Conservation (phyloP, 257 asterid species). For the Petunia axillaris region DNA sequence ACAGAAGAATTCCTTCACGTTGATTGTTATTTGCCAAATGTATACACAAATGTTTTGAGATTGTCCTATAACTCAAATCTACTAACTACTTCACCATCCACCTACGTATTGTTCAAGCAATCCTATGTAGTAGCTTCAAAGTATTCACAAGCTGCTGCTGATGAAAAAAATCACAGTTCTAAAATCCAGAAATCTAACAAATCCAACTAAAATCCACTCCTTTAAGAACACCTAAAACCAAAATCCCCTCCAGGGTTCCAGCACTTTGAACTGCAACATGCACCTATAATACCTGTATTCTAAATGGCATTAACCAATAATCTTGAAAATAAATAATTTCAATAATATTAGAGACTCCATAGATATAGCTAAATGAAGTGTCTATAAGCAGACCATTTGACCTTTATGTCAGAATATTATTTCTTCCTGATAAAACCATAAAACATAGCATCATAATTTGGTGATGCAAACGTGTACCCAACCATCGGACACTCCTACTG, state of each 20-base stretch:
- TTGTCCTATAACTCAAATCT: constrained; percentile 30
- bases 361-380: neutral
- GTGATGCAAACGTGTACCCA: neutral
- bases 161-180: constrained; percentile 30
- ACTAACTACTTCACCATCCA: constrained; percentile 8
- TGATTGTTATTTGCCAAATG: constrained; percentile 28
- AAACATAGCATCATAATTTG: neutral
- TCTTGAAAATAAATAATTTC: neutral
- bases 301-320: neutral
- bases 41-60: constrained; percentile 4
- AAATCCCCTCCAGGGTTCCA: constrained; percentile 38
- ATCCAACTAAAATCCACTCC: constrained; percentile 37
- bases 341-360: neutral
- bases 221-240: constrained; percentile 38
- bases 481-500: neutral
- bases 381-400: neutral
- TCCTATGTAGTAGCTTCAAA: constrained; percentile 26
- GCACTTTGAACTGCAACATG: constrained; percentile 44
- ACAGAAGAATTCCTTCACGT: constrained; percentile 24
- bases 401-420: neutral
- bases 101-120: constrained; percentile 18
- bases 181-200: constrained; percentile 37
- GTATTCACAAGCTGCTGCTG: constrained; percentile 37
- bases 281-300: constrained; percentile 27
- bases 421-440: constrained; percentile 6